Evolutionary conservation across 2,329 filamentous ascomycete genomes (phyloP), one percentile per base, ranked within the genome.

Genomic region (Sclerotinia glacialis): DNA sequence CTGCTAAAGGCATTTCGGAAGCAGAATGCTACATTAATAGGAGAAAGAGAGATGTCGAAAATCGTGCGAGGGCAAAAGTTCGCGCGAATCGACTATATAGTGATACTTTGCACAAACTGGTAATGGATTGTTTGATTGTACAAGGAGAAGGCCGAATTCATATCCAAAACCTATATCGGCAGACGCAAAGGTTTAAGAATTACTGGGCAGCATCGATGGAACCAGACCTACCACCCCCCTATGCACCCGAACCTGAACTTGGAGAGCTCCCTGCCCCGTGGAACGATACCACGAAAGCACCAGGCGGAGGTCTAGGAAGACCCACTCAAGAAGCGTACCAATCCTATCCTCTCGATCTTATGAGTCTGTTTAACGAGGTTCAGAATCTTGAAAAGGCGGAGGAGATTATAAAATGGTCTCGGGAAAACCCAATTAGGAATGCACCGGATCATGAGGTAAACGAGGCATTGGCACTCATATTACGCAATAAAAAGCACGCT

Each of bases 81-180:
- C 58, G 58, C 6, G 5, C 12, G 2, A 3, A 23, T 0, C 44
- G 31, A 1, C 1, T 18, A 28, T 61, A 61, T 9, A 61, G 58
- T 14, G 58, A 49, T 1, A 1, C 8, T 1, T 14, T 61, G 18
- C 28, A 61, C 14, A 61, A 61, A 61, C 16, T 37, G n/a, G 44
- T 49, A 5, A 61, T 61, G 58, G 58, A 61, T 50, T 61, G 58
- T 26, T 34, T 61, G 18, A 61, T 61, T 31, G n/a, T 61, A 5
- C 58, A 61, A 50, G 21, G 31, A 28, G 58, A 61, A 31, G 31
- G 21, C 6, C 58, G 58, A 21, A 61, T 61, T 4, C 28, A 49
- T 21, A 14, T 61, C 14, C 14, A 61, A 7, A 44, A 61, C 12
- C 14, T 61, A 26, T 61, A 61, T n/a, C n/a, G 9, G 21, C 21